phyloP scores from a whole-genome alignment of 2,329 filamentous ascomycete species.

The Aspergillus pseudonomiae region DNA sequence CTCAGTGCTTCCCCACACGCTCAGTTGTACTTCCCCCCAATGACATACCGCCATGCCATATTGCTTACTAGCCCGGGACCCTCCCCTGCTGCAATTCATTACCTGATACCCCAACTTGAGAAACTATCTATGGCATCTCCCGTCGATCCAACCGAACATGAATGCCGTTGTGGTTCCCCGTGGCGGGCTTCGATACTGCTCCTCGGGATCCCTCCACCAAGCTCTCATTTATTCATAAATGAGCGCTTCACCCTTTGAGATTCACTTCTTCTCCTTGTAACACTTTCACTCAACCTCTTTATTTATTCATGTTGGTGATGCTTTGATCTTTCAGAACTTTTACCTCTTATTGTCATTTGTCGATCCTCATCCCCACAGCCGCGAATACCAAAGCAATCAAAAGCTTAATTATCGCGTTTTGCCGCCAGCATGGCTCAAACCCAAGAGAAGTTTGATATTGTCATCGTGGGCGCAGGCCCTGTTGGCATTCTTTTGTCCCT shows the following conservation, averaged over 20 bases:
- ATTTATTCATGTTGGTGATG: neutral
- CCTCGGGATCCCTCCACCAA: conserved; percentile 22
- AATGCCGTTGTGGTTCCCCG: conserved; percentile 41
- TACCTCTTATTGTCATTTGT: conserved; percentile 4
- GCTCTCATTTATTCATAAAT: conserved; percentile 30
- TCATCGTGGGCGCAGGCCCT: conserved; percentile 87
- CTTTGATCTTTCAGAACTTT: neutral
- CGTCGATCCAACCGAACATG: conserved; percentile 35
- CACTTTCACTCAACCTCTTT: neutral
- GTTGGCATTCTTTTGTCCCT: conserved; percentile 87
- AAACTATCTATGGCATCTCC: conserved; percentile 7
- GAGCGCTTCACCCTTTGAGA: conserved; percentile 22
- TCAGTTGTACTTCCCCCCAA: conserved; percentile 11
- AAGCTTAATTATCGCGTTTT: conserved; percentile 1
- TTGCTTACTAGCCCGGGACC: neutral
- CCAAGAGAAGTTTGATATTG: conserved; percentile 62
- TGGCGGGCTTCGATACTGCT: conserved; percentile 19
- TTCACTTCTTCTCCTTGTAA: conserved; percentile 8
- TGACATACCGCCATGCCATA: neutral
- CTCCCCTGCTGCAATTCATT: conserved; percentile 4
- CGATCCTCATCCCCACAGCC: neutral
- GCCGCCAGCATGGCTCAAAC: conserved; percentile 29
- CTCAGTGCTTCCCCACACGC: conserved; percentile 15
- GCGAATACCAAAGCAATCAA: neutral
- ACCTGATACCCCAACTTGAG: conserved; percentile 10